A percentile compares a stretch with the other conserved stretches of the same genome.
Evolutionary conservation across 1,284 basidiomycete genomes (phyloP).

Genomic region (Cryptococcus deneoformans): DNA sequence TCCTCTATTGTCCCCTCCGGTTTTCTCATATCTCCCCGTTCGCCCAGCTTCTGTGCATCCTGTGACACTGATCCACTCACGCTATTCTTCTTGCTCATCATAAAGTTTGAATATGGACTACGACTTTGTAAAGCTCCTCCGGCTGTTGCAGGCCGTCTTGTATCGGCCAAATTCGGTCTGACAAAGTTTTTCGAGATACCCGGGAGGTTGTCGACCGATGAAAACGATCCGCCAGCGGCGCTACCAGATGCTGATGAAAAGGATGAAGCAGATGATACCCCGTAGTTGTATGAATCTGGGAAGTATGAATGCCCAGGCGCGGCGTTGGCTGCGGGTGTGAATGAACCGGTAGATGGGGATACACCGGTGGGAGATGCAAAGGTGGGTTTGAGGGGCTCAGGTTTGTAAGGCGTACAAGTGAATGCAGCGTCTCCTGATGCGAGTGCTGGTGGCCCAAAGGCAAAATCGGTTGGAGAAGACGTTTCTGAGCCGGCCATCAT

Average conservation of each 20-base stretch:
- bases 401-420: constrained; percentile 11
- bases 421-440: constrained; percentile 3
- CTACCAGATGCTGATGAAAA: constrained; percentile 32
- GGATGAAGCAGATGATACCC: constrained; percentile 24
- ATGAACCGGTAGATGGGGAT: constrained; percentile 5
- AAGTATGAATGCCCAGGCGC: background rate
- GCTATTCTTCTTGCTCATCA: constrained; percentile 7
- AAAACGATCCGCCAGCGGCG: constrained; percentile 26
- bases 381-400: constrained; percentile 8
- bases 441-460: constrained; percentile 26
- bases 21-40: constrained; percentile 10
- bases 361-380: constrained; percentile 7
- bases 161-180: constrained; percentile 32
- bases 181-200: constrained; percentile 47
- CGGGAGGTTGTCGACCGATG: constrained; percentile 34
- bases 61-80: background rate
- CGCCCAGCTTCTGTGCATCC: constrained; percentile 2
- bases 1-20: constrained; percentile 19
- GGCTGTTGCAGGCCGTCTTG: constrained; percentile 43
- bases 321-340: constrained; percentile 7
- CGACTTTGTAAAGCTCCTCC: constrained; percentile 32
- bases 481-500: constrained; percentile 19
- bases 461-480: constrained; percentile 30
- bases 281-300: constrained; percentile 3
- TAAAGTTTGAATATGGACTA: constrained; percentile 14